Percentiles rank a stretch among this genome's conserved stretches.
Evolutionary conservation across 2,329 filamentous ascomycete species (phyloP).

Genomic region (Fusarium gaditjirri): DNA sequence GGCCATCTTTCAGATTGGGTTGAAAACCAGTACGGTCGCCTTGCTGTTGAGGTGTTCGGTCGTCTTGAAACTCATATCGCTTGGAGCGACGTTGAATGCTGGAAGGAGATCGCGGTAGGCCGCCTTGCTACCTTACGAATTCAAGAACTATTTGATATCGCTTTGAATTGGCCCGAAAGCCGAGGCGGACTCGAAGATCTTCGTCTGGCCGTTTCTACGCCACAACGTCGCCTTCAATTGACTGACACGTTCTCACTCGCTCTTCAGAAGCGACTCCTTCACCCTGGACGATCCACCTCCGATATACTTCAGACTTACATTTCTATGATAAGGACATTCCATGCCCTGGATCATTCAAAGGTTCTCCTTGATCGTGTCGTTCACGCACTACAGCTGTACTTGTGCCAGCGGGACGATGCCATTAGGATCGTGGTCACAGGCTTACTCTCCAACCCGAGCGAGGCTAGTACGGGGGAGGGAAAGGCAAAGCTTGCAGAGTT

Average conservation of each 20-base stretch:
- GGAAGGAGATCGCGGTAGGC: constrained; percentile 76
- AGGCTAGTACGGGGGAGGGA: constrained; percentile 58
- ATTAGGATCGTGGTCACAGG: constrained; percentile 81
- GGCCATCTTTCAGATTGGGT: constrained; percentile 73
- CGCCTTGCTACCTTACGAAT: constrained; percentile 76
- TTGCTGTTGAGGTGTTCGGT: constrained; percentile 70
- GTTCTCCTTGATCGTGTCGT: constrained; percentile 81
- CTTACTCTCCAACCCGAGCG: constrained; percentile 70
- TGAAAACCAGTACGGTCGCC: constrained; percentile 71
- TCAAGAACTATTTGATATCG: constrained; percentile 80
- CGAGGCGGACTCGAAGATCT: constrained; percentile 79
- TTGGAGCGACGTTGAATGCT: constrained; percentile 70
- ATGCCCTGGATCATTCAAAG: constrained; percentile 79
- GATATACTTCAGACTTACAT: constrained; percentile 83
- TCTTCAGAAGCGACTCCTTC: constrained; percentile 73
- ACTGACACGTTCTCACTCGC: constrained; percentile 75
- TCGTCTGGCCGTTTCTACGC: constrained; percentile 74
- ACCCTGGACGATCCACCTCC: constrained; percentile 79
- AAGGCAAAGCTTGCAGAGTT: constrained; percentile 72
- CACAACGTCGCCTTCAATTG: constrained; percentile 74
- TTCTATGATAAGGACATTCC: constrained; percentile 80
- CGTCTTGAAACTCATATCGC: constrained; percentile 58
- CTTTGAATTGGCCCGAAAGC: constrained; percentile 78
- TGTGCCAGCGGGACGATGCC: constrained; percentile 81
- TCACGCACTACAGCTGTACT: constrained; percentile 76